Evolutionary conservation across 2,329 filamentous ascomycete genomes (phyloP).

Genomic region (Xylaria multiplex): DNA sequence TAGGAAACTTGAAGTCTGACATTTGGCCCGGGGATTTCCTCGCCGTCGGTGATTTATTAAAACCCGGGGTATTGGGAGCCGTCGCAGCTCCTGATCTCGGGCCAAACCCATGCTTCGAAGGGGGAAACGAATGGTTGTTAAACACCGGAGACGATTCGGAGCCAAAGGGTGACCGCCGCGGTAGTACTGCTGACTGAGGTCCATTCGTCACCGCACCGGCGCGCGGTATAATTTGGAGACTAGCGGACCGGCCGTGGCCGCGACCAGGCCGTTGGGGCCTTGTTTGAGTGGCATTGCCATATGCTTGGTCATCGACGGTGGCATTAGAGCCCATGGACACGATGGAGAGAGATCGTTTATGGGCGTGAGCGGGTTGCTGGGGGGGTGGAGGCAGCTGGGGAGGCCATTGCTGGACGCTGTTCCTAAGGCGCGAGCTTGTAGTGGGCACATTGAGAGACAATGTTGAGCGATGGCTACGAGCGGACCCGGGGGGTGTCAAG

Average conservation of each 20-base stretch:
- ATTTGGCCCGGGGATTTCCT: constrained; percentile 57
- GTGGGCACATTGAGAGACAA: constrained; percentile 70
- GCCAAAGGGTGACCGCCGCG: constrained; percentile 56
- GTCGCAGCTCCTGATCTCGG: constrained; percentile 56
- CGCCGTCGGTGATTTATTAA: constrained; percentile 53
- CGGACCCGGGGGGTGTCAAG: constrained; percentile 57
- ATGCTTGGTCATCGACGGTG: constrained; percentile 57
- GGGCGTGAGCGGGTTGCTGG: constrained; percentile 62
- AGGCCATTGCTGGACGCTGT: constrained; percentile 60
- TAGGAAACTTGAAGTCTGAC: constrained; percentile 68
- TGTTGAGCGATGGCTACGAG: constrained; percentile 72
- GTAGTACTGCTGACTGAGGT: constrained; percentile 54
- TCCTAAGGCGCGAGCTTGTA: constrained; percentile 56
- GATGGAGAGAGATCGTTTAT: constrained; percentile 83
- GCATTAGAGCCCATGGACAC: constrained; percentile 75
- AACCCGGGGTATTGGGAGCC: constrained; percentile 57
- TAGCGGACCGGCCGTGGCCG: constrained; percentile 81
- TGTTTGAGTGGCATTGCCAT: constrained; percentile 54
- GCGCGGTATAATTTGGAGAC: constrained; percentile 76
- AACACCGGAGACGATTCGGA: constrained; percentile 62
- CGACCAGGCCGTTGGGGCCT: constrained; percentile 64
- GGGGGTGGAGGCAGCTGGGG: constrained; percentile 43
- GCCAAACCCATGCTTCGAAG: constrained; percentile 56
- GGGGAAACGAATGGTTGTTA: constrained; percentile 63
- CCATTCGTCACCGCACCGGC: constrained; percentile 57